Base-by-base conservation (phyloP, 345 rosid genomes). In the Populus ilicifolia region DNA sequence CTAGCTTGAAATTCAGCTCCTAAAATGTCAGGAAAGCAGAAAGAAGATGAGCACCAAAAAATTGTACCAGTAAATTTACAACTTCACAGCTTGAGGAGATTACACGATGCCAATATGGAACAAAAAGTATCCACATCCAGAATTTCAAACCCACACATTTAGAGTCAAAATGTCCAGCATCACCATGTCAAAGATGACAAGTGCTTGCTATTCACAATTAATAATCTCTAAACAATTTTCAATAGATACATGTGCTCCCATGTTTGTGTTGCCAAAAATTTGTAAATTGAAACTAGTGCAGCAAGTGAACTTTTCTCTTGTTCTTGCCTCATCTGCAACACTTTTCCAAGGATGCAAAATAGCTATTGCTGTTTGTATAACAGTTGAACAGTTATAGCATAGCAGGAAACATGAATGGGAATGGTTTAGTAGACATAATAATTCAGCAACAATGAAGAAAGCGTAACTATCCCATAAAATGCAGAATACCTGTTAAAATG, bases 1-100 rank as follows among this genome's bases (percentile, higher is more conserved):
- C 75, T 84, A 48, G 98, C 98, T 83, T 86, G 96, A 86, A 83
- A 96, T 81, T 96, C 98, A 69, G 97, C 98, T 69, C 99, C 99
- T 96, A 72, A 70, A 72, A 70, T 69, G 63, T 43, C 68, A 75
- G 70, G 14, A 80, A 81, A 75, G 20, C 67, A 30, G 6, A 36
- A 2, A 10, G 29, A 68, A 65, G 18, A 71, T 74, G 23, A 75
- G 56, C 43, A 52, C 9, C 56, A 43, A 10, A 65, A 52, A 54
- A 38, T 54, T 5, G 61, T 20, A 44, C 54, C 33, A 25, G 13
- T 10, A 9, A 25, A 62, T 21, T 20, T 20, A 10, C 12, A 29
- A 62, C 66, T 18, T 16, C 44, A 5, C 23, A 25, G 16, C 23
- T 67, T 20, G 30, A 27, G 13, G 73, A 52, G 48, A 70, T 6